A percentile compares a stretch with the other conserved stretches of the same genome.
These are phyloP conservation scores for Ogataea degrootiae DNA, from an alignment of 805 yeast species.

Conservation along the genomic window DNA sequence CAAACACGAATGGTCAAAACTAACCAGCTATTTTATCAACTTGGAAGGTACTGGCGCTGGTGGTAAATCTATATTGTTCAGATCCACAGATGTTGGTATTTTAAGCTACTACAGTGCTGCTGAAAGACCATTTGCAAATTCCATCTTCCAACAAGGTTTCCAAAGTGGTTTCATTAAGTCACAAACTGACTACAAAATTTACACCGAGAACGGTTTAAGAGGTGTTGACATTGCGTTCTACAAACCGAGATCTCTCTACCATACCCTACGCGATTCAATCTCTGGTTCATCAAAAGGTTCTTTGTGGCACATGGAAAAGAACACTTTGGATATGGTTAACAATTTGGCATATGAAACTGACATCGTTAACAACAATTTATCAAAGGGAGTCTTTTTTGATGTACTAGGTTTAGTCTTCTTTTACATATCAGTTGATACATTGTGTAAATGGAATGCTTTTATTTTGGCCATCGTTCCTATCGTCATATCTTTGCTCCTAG, in stretches of 20 bases:
- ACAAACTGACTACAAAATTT: conserved; percentile 82
- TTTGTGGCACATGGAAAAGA: conserved; percentile 79
- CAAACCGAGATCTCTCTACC: conserved; percentile 79
- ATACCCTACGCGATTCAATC: conserved; percentile 70
- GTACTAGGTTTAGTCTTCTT: conserved; percentile 55
- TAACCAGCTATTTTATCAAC: conserved; percentile 65
- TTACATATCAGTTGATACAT: conserved; percentile 42
- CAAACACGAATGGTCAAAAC: conserved; percentile 64
- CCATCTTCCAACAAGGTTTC: conserved; percentile 82
- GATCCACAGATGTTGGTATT: conserved; percentile 77
- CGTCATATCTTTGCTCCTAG: conserved; percentile 40
- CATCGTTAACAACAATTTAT: conserved; percentile 25
- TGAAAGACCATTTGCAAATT: conserved; percentile 68
- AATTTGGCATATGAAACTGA: conserved; percentile 38
- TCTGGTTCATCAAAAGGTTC: conserved; percentile 60
- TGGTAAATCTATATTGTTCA: conserved; percentile 73
- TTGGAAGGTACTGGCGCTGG: conserved; percentile 94
- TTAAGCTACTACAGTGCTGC: conserved; percentile 54
- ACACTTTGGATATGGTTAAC: conserved; percentile 55
- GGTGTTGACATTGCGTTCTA: conserved; percentile 90
- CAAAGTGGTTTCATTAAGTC: conserved; percentile 64
- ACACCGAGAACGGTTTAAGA: conserved; percentile 60
- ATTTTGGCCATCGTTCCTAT: conserved; percentile 54
- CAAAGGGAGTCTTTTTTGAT: conserved; percentile 61
- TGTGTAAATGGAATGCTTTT: conserved; percentile 49